Evolutionary conservation across 208 protist genomes (phyloP).

Genomic region (Leishmania major): DNA sequence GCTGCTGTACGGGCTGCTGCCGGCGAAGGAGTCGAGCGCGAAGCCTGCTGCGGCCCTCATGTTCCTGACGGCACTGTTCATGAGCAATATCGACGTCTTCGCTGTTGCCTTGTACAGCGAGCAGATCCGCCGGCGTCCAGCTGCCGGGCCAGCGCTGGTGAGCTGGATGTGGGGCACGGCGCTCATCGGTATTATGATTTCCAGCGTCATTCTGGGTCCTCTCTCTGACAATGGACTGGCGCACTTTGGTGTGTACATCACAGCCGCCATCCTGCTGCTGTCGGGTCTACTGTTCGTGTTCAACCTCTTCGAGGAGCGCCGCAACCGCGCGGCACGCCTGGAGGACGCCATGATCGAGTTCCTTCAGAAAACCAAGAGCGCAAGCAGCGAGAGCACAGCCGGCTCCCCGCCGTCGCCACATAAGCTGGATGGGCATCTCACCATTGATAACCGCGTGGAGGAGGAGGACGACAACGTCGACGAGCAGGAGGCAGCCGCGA

Average conservation of each 20-base stretch:
- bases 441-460: neutral
- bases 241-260: conserved; percentile 47
- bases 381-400: conserved; percentile 6
- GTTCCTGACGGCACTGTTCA: conserved; percentile 53
- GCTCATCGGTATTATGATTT: conserved; percentile 46
- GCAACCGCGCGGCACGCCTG: conserved; percentile 42
- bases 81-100: conserved; percentile 72
- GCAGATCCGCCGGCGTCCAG: conserved; percentile 47
- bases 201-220: conserved; percentile 47
- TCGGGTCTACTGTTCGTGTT: conserved; percentile 47
- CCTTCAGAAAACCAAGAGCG: conserved; percentile 7
- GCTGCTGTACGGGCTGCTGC: conserved; percentile 54
- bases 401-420: neutral
- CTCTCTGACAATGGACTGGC: conserved; percentile 50
- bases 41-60: conserved; percentile 43
- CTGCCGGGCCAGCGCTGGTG: conserved; percentile 45
- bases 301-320: conserved; percentile 64
- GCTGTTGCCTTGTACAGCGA: conserved; percentile 72
- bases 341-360: conserved; percentile 39
- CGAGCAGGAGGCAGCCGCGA: neutral
- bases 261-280: conserved; percentile 48
- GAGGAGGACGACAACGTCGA: neutral
- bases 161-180: conserved; percentile 64
- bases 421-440: neutral
- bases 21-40: conserved; percentile 38